These are phyloP conservation scores for Magnolia changhungtana DNA, from an alignment of 164 flowering plant species.

Conservation along the genomic window DNA sequence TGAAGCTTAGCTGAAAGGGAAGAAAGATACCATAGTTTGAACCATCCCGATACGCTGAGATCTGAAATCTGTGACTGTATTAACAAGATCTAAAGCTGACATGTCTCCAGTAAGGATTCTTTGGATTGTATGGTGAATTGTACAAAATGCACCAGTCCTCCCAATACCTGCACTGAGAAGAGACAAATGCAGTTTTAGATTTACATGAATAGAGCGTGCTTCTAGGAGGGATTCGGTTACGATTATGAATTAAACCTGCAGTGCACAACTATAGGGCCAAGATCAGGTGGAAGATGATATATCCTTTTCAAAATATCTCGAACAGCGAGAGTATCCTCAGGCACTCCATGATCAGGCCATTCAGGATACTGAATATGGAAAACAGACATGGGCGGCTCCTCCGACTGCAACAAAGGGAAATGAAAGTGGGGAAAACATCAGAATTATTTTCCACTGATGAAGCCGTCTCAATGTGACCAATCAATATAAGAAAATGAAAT, in stretches of 20 bases:
- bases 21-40: conserved; percentile 68
- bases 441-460: neutral
- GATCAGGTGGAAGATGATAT: conserved; percentile 47
- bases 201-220: neutral
- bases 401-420: conserved; percentile 43
- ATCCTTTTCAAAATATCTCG: conserved; percentile 75
- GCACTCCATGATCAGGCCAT: conserved; percentile 99
- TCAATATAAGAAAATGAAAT: neutral
- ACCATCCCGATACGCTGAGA: conserved; percentile 97
- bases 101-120: conserved; percentile 87
- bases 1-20: neutral
- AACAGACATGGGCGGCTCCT: conserved; percentile 64
- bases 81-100: conserved; percentile 75
- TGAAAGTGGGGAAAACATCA: neutral
- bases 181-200: conserved; percentile 10
- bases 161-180: conserved; percentile 95
- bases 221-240: neutral
- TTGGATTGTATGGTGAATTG: conserved; percentile 81
- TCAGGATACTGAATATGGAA: conserved; percentile 89
- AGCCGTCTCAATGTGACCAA: neutral
- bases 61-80: conserved; percentile 63
- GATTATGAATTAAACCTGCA: conserved; percentile 68
- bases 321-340: conserved; percentile 60
- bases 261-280: conserved; percentile 94
- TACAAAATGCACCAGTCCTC: conserved; percentile 90